Conservation (phyloP, 2,329 filamentous ascomycete genomes). For the Leptographium flavum region DNA sequence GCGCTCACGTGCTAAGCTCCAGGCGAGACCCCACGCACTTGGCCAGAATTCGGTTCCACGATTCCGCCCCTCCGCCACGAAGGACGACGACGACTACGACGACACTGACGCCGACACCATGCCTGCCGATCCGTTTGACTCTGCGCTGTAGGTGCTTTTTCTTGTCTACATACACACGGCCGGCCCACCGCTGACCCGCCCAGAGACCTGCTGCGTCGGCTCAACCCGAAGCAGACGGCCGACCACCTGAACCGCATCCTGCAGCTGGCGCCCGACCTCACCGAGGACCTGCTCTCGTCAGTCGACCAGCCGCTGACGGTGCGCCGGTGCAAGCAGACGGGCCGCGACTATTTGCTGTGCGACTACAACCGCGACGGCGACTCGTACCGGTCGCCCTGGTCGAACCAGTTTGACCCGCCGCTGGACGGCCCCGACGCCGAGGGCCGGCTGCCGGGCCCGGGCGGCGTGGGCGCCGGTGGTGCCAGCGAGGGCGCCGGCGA, state of each 20-base stretch:
- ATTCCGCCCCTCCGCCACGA: background rate
- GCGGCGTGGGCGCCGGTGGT: slow-evolving; percentile 36
- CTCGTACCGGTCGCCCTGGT: slow-evolving; percentile 97
- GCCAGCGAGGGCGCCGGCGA: slow-evolving; percentile 50
- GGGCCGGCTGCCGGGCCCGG: slow-evolving; percentile 25
- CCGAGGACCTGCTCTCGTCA: slow-evolving; percentile 93
- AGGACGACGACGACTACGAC: background rate
- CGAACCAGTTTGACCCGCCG: slow-evolving; percentile 92
- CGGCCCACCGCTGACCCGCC: background rate
- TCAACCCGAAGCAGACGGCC: slow-evolving; percentile 87
- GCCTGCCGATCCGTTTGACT: slow-evolving; percentile 55
- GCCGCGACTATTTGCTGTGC: slow-evolving; percentile 92
- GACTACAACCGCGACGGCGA: slow-evolving; percentile 99
- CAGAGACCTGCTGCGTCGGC: slow-evolving; percentile 94
- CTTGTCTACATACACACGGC: background rate
- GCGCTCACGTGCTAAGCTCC: background rate
- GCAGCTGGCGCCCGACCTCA: slow-evolving; percentile 74
- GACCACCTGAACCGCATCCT: slow-evolving; percentile 82
- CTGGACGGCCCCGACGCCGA: slow-evolving; percentile 42
- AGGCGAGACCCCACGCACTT: background rate
- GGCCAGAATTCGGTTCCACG: background rate
- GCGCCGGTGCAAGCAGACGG: slow-evolving; percentile 72
- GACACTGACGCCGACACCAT: slow-evolving; percentile 7
- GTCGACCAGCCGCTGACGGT: slow-evolving; percentile 90
- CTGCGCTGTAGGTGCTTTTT: slow-evolving; percentile 48